Evolutionary conservation across 352 stramenopile species (phyloP), one percentile per base, ranked within the genome.

Genomic region (Globisporangium paroecandrum): DNA sequence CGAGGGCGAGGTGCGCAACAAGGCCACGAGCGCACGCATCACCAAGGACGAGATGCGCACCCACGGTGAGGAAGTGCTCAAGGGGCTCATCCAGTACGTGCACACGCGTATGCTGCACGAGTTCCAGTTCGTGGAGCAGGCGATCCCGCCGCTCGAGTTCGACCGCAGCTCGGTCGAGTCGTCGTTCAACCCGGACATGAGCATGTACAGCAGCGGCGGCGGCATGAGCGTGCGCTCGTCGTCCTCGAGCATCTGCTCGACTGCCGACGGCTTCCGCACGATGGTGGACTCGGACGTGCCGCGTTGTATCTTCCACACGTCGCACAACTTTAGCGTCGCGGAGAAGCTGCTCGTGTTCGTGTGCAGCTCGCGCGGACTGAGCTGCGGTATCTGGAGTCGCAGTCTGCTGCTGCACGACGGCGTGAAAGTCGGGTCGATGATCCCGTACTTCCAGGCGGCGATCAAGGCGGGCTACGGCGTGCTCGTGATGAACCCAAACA

Each of bases 401-500:
- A 91, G 77, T 54, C 69, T 96, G 7, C 62, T 95, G 60, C 72
- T 97, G 9, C 86, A 92, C 58, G 84, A 95, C 46, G 91, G 91
- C n/a, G 83, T 97, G 1, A 74, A 87, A n/a, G 83, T 92, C n/a
- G 91, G 91, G 3, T 93, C 83, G 32, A 97, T 96, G 89, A 72
- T 97, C 57, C 86, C 89, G 18, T 96, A 94, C 67, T 93, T 97
- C 61, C 76, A 90, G 57, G 83, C 87, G 18, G 89, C 90, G 2
- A 75, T 86, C 53, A 69, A 77, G 12, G 77, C 81, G 2, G 91
- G 91, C 2, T 97, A 93, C 65, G 89, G 84, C 36, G 78, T 97
- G 25, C 64, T 96, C 24, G 87, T 97, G 24, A 92, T 95, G 77
- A 95, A 96, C 69, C 89, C 91, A 2, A 97, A 97, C 74, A 91